These are phyloP conservation scores for Trapa incisa DNA, from an alignment of 345 rosid species.

Conservation along the genomic window DNA sequence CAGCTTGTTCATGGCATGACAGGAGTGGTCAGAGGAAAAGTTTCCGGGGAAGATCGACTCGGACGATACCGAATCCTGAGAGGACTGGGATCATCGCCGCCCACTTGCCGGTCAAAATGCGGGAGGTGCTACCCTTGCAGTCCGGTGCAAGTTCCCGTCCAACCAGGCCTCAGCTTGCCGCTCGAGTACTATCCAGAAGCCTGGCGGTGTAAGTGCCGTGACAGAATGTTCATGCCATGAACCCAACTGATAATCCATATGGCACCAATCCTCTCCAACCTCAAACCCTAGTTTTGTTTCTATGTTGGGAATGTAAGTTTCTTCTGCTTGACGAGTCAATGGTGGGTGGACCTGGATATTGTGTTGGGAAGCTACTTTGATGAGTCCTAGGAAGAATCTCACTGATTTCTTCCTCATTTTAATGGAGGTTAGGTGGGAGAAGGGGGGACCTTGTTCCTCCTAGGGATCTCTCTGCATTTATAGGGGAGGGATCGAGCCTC, in stretches of 20 bases:
- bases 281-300: background rate
- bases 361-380: background rate
- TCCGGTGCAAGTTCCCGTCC: constrained; percentile 84
- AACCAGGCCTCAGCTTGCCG: constrained; percentile 56
- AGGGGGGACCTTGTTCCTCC: no score
- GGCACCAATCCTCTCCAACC: background rate
- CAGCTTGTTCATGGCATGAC: background rate
- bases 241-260: background rate
- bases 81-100: constrained; percentile 63
- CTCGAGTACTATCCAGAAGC: constrained; percentile 96
- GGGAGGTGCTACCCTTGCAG: constrained; percentile 68
- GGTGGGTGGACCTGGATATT: background rate
- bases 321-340: background rate
- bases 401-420: background rate
- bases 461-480: background rate
- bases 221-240: constrained; percentile 70
- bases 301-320: constrained; percentile 5
- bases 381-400: background rate
- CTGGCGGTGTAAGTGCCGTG: constrained; percentile 94
- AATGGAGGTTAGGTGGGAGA: background rate
- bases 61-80: constrained; percentile 28
- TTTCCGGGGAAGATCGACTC: background rate
- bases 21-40: background rate
- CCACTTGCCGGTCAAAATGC: constrained; percentile 82
- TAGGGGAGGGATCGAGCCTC: background rate